Conservation (phyloP, 768 basidiomycete species). For the Tephrocybe rancida region DNA sequence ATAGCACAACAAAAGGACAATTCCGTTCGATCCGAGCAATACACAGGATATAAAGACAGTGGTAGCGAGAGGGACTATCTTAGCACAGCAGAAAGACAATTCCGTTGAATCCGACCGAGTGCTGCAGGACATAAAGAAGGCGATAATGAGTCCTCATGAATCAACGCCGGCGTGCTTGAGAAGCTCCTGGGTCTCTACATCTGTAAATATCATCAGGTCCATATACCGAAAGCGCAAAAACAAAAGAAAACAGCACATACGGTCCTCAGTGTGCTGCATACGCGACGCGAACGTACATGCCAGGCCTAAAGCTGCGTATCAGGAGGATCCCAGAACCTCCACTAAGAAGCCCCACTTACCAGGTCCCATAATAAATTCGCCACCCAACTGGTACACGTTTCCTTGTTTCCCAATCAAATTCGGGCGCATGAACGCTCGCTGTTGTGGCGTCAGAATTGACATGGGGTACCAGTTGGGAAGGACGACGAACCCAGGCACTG, state of each 20-base stretch:
- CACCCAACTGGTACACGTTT: slow-evolving; percentile 62
- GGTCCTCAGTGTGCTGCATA: slow-evolving; percentile 68
- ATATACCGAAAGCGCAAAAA: no score
- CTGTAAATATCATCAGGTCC: no score
- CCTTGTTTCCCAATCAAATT: slow-evolving; percentile 61
- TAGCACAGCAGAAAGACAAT: no score
- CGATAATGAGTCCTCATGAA: no score
- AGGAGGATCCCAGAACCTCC: not conserved
- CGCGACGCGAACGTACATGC: slow-evolving; percentile 53
- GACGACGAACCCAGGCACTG: slow-evolving; percentile 48
- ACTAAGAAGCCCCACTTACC: slow-evolving; percentile 33
- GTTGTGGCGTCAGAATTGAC: slow-evolving; percentile 17
- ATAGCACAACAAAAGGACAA: no score
- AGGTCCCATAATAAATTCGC: slow-evolving; percentile 64
- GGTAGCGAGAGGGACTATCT: no score
- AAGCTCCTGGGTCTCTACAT: no score
- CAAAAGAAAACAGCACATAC: slow-evolving; percentile 32
- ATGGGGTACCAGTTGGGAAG: not conserved
- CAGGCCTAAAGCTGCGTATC: slow-evolving; percentile 31
- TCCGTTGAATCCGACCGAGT: no score
- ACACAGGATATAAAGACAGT: no score
- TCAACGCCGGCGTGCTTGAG: no score
- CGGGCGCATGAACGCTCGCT: slow-evolving; percentile 44
- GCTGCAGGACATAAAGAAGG: no score
- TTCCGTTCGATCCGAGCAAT: no score